Conservation (phyloP, 768 basidiomycete species). For the Trametes punicea region DNA sequence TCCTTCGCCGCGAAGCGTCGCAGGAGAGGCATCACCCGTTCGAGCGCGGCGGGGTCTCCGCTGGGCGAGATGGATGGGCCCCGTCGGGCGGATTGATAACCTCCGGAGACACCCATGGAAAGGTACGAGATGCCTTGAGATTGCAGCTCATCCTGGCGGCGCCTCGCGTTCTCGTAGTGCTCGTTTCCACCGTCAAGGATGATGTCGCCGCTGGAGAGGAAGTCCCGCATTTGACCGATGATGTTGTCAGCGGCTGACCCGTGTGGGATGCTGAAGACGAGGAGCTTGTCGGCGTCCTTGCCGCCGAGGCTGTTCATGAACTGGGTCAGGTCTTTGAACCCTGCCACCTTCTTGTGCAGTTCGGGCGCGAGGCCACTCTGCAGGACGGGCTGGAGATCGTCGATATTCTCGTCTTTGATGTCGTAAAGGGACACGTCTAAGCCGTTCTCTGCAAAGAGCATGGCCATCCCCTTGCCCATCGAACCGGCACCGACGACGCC, state of each 20-base stretch:
- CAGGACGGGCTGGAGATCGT: conserved; percentile 8
- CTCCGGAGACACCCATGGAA: conserved; percentile 24
- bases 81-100: conserved; percentile 23
- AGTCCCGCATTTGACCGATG: conserved; percentile 5
- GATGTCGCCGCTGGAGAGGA: conserved; percentile 22
- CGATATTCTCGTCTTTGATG: conserved; percentile 17
- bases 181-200: conserved; percentile 27
- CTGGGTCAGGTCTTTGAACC: conserved; percentile 19
- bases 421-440: conserved; percentile 23
- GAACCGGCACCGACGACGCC: conserved; percentile 25
- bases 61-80: conserved; percentile 25
- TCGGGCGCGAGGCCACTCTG: conserved; percentile 7
- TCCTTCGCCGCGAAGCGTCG: conserved; percentile 22
- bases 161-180: conserved; percentile 22
- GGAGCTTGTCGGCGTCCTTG: conserved; percentile 15
- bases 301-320: conserved; percentile 22
- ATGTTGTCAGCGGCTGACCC: conserved; percentile 23
- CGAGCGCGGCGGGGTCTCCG: conserved; percentile 19
- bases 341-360: conserved; percentile 13
- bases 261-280: conserved; percentile 27
- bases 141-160: conserved; percentile 18
- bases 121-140: conserved; percentile 18
- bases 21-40: conserved; percentile 22
- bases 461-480: conserved; percentile 26
- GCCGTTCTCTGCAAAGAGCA: conserved; percentile 26